phyloP scores from a whole-genome alignment of 257 asterid genomes.

The Plantago ovata region DNA sequence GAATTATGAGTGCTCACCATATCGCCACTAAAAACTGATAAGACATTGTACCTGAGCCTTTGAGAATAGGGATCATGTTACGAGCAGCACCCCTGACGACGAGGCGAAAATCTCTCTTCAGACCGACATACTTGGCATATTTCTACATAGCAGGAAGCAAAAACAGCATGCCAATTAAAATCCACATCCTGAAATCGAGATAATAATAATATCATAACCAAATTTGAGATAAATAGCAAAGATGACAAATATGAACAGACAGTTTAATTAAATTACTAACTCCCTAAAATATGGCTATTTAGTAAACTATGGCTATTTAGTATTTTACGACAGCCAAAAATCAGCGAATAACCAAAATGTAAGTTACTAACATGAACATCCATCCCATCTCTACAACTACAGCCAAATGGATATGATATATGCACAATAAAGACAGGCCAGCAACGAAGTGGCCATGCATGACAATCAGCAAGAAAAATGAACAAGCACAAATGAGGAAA shows the following conservation, averaged over 20 bases:
- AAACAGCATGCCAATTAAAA: slow-evolving; percentile 6
- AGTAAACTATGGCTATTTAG: too few species aligned
- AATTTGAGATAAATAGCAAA: neutral
- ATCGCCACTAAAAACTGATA: slow-evolving; percentile 4
- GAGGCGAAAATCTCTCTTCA: slow-evolving; percentile 93
- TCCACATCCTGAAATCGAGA: slow-evolving; percentile 12
- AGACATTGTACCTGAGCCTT: slow-evolving; percentile 69
- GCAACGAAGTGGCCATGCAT: neutral
- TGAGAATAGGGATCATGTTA: slow-evolving; percentile 85
- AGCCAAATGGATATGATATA: neutral
- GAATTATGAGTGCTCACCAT: neutral
- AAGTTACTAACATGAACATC: too few species aligned
- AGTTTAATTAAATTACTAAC: neutral
- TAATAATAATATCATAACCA: slow-evolving; percentile 2
- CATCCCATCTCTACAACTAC: neutral
- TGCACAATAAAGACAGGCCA: neutral
- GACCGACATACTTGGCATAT: slow-evolving; percentile 89
- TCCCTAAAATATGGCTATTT: too few species aligned
- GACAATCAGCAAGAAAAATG: slow-evolving; percentile 8
- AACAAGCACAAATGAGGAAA: neutral
- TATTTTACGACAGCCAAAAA: too few species aligned
- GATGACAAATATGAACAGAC: slow-evolving; percentile 1
- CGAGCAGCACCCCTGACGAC: slow-evolving; percentile 98
- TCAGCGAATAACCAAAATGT: too few species aligned
- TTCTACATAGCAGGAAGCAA: slow-evolving; percentile 44